Evolutionary conservation across 78 protist genomes (phyloP).

Genomic region (Dictyostelium purpureum): DNA sequence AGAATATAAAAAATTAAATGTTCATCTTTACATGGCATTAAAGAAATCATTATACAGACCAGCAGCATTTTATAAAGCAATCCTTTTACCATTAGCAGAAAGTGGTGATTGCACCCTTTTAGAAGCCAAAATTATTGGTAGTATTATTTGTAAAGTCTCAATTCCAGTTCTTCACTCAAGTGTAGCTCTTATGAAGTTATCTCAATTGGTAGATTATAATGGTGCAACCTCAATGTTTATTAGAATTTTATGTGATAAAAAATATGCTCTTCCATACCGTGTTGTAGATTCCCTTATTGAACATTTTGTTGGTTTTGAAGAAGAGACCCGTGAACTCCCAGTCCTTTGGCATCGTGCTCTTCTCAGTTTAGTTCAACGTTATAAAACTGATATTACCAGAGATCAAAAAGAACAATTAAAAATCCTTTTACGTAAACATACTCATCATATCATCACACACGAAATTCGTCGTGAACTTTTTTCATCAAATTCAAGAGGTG

Average conservation of each 20-base stretch:
- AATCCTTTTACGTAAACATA: conserved; percentile 82
- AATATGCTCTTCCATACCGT: conserved; percentile 94
- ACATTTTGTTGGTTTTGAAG: conserved; percentile 70
- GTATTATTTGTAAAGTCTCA: conserved; percentile 79
- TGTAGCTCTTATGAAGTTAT: conserved; percentile 88
- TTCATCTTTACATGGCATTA: conserved; percentile 92
- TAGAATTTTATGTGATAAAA: conserved; percentile 91
- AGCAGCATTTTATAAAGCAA: conserved; percentile 97
- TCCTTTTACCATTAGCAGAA: conserved; percentile 95
- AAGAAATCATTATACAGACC: conserved; percentile 94
- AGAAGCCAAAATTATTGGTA: conserved; percentile 86
- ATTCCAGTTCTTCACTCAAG: conserved; percentile 91
- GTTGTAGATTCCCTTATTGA: conserved; percentile 90
- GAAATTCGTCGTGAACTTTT: conserved; percentile 93
- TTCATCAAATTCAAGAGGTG: conserved; percentile 31
- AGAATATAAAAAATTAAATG: conserved; percentile 89
- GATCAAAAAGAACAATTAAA: conserved; percentile 88
- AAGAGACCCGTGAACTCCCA: conserved; percentile 83
- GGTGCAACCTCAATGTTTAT: conserved; percentile 85
- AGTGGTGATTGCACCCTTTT: conserved; percentile 84
- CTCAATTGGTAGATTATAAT: conserved; percentile 15
- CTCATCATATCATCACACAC: conserved; percentile 89
- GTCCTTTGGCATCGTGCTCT: conserved; percentile 96
- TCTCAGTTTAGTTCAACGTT: conserved; percentile 91
- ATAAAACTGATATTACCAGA: conserved; percentile 86